A percentile compares a stretch with the other conserved stretches of the same genome.
Conservation (phyloP, 139 green algal species). For the Cymbomonas tetramitiformis region DNA sequence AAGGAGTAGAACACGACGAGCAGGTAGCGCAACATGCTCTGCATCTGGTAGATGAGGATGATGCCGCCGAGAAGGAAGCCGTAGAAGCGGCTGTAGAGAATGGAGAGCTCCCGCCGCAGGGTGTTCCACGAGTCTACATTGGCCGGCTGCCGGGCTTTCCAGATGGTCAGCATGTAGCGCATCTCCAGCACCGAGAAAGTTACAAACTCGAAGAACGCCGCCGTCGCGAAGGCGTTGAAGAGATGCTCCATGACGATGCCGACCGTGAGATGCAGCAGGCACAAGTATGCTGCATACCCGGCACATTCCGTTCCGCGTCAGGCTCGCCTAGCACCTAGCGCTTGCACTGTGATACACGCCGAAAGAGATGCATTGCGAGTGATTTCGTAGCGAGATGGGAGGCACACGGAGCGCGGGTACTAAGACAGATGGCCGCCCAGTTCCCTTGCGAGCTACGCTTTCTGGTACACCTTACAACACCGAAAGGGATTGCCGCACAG, state of each 20-base stretch:
- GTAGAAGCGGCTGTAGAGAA: slow-evolving; percentile 77
- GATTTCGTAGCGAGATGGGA: too few species aligned
- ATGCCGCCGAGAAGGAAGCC: slow-evolving; percentile 32
- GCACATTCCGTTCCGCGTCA: too few species aligned
- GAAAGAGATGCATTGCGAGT: too few species aligned
- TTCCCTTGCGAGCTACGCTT: too few species aligned
- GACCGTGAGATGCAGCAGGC: slow-evolving; percentile 69
- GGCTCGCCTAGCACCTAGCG: too few species aligned
- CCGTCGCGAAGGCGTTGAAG: slow-evolving; percentile 59
- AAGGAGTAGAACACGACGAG: slow-evolving; percentile 41
- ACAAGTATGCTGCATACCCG: too few species aligned
- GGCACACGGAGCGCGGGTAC: too few species aligned
- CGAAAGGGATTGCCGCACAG: too few species aligned
- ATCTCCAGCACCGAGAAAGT: slow-evolving; percentile 82
- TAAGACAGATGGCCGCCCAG: too few species aligned
- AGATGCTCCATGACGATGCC: slow-evolving; percentile 63
- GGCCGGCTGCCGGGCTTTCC: slow-evolving; percentile 42
- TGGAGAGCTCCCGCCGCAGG: slow-evolving; percentile 47
- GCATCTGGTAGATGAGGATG: slow-evolving; percentile 31
- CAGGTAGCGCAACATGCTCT: slow-evolving; percentile 18
- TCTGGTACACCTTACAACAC: too few species aligned
- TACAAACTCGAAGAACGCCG: slow-evolving; percentile 63
- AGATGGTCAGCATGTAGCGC: slow-evolving; percentile 58
- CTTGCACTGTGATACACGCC: too few species aligned
- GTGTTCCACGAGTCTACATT: slow-evolving; percentile 37